Base-by-base conservation (phyloP, 768 basidiomycete species). In the Leccinum sublutescens region DNA sequence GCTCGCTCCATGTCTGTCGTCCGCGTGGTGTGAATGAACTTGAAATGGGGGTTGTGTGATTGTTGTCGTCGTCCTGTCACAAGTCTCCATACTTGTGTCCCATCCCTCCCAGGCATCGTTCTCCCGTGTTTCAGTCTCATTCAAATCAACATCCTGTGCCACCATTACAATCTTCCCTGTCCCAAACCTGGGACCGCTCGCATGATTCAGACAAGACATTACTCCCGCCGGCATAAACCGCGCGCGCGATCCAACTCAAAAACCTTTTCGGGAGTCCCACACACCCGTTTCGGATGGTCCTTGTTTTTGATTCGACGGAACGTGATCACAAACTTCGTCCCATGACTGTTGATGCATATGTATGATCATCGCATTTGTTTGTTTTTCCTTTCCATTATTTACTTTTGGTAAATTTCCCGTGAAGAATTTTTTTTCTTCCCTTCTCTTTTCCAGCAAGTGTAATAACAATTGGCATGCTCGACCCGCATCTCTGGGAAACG, bases 1-100 rank as follows among this genome's bases (percentile, higher is more conserved):
- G 50, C 50, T 71, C 66, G 61, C 58, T 66, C 65, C 66, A 70
- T 61, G 64, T 69, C 62, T 70, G 60, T 38, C 55, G 38, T 52
- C 62, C 61, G 59, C 49, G 50, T 63, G 60, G 57, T 61, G 60
- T 64, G 62, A 55, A 54, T 48, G 55, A 15, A 27, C 48, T 49
- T 49, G 48, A 49, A 23, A 45, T 45, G 43, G 43, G 43, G 43
- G 48, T 49, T 25, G 48, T 49, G 48, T 49, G 23, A 49, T 49
- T 27, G 48, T 27, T 45, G 60, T 62, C 45, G 60, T 38, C 23
- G 34, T 49, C 36, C 19, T 63, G 52, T 63, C 68, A 57, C 62
- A 34, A 34, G 34, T 34, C 34, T 34, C 34, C 59, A 62, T 53
- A 60, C 53, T 31, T 43, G 57, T 69, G 43, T 43, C 68, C 58